Evolutionary conservation across 768 basidiomycete species (phyloP).

Genomic region (Boletus speciosus): DNA sequence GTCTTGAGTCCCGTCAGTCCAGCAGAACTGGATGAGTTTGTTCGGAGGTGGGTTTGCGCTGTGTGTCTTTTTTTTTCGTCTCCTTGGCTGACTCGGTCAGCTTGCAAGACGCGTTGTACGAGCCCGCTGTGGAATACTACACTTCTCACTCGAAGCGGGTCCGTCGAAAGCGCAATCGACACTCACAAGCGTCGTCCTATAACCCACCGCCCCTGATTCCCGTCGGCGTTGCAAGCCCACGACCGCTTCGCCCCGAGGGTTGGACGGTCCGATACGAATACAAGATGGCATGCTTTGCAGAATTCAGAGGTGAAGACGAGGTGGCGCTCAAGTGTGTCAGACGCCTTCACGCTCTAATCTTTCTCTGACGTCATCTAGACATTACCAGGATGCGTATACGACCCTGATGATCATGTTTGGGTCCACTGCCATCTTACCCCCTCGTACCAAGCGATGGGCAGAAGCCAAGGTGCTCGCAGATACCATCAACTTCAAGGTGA

Average conservation of each 20-base stretch:
- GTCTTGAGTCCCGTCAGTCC: conserved; percentile 89
- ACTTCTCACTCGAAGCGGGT: conserved; percentile 90
- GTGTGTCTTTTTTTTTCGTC: not conserved
- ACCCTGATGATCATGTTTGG: conserved; percentile 85
- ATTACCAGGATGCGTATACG: conserved; percentile 92
- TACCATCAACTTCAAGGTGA: conserved; percentile 85
- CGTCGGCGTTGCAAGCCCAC: conserved; percentile 37
- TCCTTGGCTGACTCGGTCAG: conserved; percentile 34
- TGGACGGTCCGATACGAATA: conserved; percentile 98
- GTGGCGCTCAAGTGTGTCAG: conserved; percentile 80
- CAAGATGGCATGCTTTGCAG: conserved; percentile 96
- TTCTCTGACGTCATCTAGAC: conserved; percentile 44
- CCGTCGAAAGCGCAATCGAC: conserved; percentile 80
- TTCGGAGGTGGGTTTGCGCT: conserved; percentile 54
- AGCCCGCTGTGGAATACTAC: conserved; percentile 91
- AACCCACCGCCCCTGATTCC: conserved; percentile 44
- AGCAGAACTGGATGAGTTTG: conserved; percentile 86
- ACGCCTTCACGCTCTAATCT: not conserved
- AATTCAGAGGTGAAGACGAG: conserved; percentile 90
- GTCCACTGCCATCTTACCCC: conserved; percentile 80
- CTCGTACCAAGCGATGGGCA: conserved; percentile 96
- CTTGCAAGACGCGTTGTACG: conserved; percentile 84
- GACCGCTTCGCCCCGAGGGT: conserved; percentile 75
- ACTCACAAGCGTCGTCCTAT: conserved; percentile 60
- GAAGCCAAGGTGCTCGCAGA: conserved; percentile 97